phyloP scores from a whole-genome alignment of 2,329 filamentous ascomycete genomes.

The Colletotrichum tanaceti region DNA sequence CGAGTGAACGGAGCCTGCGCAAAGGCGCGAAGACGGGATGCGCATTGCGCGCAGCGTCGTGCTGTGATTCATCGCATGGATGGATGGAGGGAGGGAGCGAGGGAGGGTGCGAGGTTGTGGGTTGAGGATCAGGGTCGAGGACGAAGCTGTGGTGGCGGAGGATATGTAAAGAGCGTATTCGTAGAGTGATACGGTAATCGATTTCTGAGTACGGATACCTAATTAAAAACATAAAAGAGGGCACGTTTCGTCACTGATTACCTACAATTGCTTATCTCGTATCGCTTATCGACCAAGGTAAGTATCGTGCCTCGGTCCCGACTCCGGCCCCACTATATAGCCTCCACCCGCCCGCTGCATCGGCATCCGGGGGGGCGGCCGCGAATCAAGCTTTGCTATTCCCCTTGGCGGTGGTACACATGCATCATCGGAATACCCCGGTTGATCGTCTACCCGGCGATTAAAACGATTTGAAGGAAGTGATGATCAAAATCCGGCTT shows the following conservation, averaged over 20 bases:
- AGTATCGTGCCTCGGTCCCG: background rate
- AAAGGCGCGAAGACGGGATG: constrained; percentile 25
- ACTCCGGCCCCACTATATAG: constrained; percentile 19
- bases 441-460: background rate
- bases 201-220: constrained; percentile 2
- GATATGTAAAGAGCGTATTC: constrained; percentile 18
- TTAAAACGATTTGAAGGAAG: background rate
- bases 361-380: constrained; percentile 27
- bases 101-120: background rate
- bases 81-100: background rate
- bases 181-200: constrained; percentile 24
- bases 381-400: constrained; percentile 36
- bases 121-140: background rate
- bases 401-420: constrained; percentile 14
- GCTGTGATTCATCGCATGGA: constrained; percentile 41
- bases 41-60: constrained; percentile 41
- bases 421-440: background rate
- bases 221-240: constrained; percentile 21
- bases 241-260: constrained; percentile 38
- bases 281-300: constrained; percentile 25
- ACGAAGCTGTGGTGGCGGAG: constrained; percentile 7
- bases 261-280: constrained; percentile 4
- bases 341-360: constrained; percentile 18
- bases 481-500: background rate
- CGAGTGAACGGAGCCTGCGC: constrained; percentile 4